A percentile compares a stretch with the other conserved stretches of the same genome.
Evolutionary conservation across 2,329 filamentous ascomycete genomes (phyloP).

Genomic region (Fusarium dlaminii): DNA sequence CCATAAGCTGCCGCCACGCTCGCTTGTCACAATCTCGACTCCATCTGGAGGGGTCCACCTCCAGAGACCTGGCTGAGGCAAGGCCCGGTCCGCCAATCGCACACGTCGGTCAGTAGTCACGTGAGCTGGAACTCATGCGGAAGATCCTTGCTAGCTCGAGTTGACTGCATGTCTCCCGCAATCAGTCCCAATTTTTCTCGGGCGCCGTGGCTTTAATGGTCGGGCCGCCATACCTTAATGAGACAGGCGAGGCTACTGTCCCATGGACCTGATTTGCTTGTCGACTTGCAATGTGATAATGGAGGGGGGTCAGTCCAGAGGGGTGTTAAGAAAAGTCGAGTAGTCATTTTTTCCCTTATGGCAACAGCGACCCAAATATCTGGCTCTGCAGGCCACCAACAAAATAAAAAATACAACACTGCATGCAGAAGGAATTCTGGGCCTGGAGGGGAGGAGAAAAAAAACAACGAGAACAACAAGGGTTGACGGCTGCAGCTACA

Average conservation of each 20-base stretch:
- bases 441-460: neutral
- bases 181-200: slow-evolving; percentile 43
- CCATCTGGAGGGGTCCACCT: slow-evolving; percentile 8
- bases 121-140: slow-evolving; percentile 49
- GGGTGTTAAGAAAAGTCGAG: neutral
- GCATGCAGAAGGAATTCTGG: slow-evolving; percentile 3
- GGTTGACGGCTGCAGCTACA: slow-evolving; percentile 16
- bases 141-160: slow-evolving; percentile 45
- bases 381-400: neutral
- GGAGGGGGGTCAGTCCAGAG: neutral
- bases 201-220: slow-evolving; percentile 31
- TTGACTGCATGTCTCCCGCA: slow-evolving; percentile 48
- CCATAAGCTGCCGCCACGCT: slow-evolving; percentile 25
- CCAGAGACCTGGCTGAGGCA: slow-evolving; percentile 43
- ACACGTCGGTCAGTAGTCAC: slow-evolving; percentile 48
- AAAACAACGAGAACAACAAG: slow-evolving; percentile 16
- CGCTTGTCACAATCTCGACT: slow-evolving; percentile 34
- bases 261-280: slow-evolving; percentile 13
- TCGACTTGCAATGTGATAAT: neutral
- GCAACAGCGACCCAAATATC: slow-evolving; percentile 5
- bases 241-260: slow-evolving; percentile 33
- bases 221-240: slow-evolving; percentile 37
- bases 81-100: slow-evolving; percentile 53
- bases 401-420: slow-evolving; percentile 1
- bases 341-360: neutral